phyloP scores from a whole-genome alignment of 2,329 filamentous ascomycete species.

The Fusarium decemcellulare region DNA sequence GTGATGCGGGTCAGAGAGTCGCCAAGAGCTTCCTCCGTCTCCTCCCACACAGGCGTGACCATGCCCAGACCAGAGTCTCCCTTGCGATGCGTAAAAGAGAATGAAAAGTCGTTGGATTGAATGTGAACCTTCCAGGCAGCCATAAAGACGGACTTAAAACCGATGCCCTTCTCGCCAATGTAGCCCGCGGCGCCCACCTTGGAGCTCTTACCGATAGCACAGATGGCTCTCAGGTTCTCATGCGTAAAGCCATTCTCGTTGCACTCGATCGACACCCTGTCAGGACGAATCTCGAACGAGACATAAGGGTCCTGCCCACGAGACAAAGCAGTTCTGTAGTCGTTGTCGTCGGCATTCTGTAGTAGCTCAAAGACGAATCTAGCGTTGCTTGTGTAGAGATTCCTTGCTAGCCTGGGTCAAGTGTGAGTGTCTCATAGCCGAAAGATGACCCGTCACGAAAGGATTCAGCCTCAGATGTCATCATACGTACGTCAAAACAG shows the following conservation, averaged over 20 bases:
- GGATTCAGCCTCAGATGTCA: neutral
- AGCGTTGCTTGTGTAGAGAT: constrained; percentile 59
- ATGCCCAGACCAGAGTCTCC: constrained; percentile 65
- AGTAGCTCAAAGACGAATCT: constrained; percentile 68
- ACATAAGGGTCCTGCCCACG: constrained; percentile 47
- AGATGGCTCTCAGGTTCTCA: constrained; percentile 61
- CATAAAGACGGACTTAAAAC: constrained; percentile 67
- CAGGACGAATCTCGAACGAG: constrained; percentile 53
- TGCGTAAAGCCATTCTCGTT: constrained; percentile 64
- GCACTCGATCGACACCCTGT: constrained; percentile 61
- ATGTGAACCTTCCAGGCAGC: constrained; percentile 61
- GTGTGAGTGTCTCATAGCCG: constrained; percentile 4
- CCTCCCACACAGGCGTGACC: constrained; percentile 61
- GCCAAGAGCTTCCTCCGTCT: constrained; percentile 29
- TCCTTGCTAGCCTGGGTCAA: constrained; percentile 54
- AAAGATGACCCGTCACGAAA: neutral
- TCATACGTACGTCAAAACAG: constrained; percentile 39
- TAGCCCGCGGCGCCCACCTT: constrained; percentile 59
- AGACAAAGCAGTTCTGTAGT: constrained; percentile 48
- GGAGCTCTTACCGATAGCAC: constrained; percentile 60
- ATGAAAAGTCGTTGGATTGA: constrained; percentile 59
- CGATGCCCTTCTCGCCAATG: constrained; percentile 66
- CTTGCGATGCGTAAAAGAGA: constrained; percentile 57
- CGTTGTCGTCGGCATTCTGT: constrained; percentile 69
- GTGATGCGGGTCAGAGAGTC: constrained; percentile 54